Evolutionary conservation across 257 asterid species (phyloP).

Genomic region (Solanum phureja): DNA sequence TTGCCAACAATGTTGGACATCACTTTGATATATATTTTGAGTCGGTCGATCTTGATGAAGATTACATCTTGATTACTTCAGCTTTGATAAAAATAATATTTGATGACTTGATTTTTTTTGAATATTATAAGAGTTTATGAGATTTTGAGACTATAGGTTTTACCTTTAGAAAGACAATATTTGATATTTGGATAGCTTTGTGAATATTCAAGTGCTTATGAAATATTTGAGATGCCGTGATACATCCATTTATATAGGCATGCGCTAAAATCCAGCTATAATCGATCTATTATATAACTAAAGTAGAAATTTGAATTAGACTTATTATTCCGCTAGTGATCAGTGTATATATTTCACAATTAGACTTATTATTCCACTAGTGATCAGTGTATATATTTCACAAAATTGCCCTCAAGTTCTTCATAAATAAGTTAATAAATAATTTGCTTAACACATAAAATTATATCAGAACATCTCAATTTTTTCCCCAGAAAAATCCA

Average conservation of each 20-base stretch:
- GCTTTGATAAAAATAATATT: too few species aligned
- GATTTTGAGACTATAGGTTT: too few species aligned
- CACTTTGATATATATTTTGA: too few species aligned
- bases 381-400: not conserved
- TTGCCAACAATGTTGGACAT: not conserved
- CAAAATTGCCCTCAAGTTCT: too few species aligned
- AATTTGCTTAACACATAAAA: not conserved
- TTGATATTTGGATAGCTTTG: not conserved
- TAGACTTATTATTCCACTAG: too few species aligned
- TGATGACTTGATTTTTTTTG: not conserved
- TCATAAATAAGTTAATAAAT: too few species aligned
- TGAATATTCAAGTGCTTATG: not conserved
- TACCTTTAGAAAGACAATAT: too few species aligned
- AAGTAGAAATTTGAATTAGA: too few species aligned
- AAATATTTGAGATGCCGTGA: not conserved
- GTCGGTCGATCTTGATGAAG: too few species aligned
- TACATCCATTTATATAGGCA: not conserved
- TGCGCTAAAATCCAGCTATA: not conserved
- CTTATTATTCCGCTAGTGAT: not conserved
- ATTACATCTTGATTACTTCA: too few species aligned
- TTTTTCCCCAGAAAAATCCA: too few species aligned
- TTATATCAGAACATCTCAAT: not conserved
- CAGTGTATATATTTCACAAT: too few species aligned
- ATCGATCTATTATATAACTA: not conserved
- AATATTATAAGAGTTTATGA: not conserved